These are phyloP conservation scores for Cinnamomum chago DNA, from an alignment of 164 flowering plant species.

Conservation along the genomic window DNA sequence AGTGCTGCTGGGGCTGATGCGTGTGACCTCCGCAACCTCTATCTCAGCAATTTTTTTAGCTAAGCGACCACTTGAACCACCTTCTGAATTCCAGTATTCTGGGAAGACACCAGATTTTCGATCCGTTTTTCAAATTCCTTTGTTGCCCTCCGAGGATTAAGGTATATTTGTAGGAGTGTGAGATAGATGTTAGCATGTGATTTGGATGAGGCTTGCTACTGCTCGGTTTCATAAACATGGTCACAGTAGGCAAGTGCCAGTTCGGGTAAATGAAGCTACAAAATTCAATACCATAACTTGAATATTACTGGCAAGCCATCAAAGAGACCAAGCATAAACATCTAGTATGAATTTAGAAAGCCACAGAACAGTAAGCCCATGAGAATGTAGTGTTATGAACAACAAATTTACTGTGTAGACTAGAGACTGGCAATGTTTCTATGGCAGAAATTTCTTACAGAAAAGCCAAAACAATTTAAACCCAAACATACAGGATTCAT, in stretches of 20 bases:
- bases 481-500: neutral
- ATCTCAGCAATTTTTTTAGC: conserved; percentile 85
- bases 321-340: neutral
- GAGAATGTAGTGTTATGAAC: neutral
- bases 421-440: neutral
- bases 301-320: conserved; percentile 1
- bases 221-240: conserved; percentile 64
- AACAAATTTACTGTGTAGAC: neutral
- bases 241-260: conserved; percentile 93
- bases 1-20: conserved; percentile 53
- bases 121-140: conserved; percentile 75
- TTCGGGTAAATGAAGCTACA: conserved; percentile 90
- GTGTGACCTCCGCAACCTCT: conserved; percentile 78
- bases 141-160: conserved; percentile 80
- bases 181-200: conserved; percentile 69
- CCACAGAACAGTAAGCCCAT: neutral
- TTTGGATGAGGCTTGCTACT: conserved; percentile 48
- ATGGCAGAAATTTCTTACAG: neutral
- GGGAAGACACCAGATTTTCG: conserved; percentile 46
- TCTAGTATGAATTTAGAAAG: neutral
- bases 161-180: conserved; percentile 90
- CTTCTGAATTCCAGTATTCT: conserved; percentile 40
- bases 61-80: conserved; percentile 35
- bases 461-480: neutral
- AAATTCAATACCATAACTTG: conserved; percentile 11